Conservation (phyloP, 768 basidiomycete species). For the Russula brevipes region DNA sequence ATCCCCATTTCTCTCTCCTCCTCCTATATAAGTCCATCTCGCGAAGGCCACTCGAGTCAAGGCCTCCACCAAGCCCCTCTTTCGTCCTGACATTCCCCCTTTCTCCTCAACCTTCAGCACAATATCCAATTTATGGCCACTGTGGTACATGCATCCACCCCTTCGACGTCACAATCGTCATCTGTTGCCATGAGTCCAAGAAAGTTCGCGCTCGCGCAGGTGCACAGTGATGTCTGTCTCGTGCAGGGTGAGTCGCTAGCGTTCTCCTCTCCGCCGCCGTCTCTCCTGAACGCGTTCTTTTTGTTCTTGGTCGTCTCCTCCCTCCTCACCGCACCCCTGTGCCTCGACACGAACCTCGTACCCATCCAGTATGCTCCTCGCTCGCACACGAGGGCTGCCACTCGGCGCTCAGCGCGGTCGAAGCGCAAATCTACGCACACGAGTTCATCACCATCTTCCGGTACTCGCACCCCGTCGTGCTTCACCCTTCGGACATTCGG, state of each 20-base stretch:
- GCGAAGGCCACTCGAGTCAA: background rate
- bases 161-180: constrained; percentile 5
- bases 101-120: background rate
- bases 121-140: background rate
- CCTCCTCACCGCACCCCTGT: background rate
- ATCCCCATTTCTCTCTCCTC: background rate
- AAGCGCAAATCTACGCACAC: constrained; percentile 35
- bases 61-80: background rate
- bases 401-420: constrained; percentile 32
- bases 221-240: constrained; percentile 26
- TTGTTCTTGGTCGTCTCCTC: background rate
- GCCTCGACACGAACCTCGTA: no score
- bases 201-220: constrained; percentile 26
- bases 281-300: background rate
- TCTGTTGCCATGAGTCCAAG: background rate
- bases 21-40: constrained; percentile 7
- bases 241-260: constrained; percentile 24
- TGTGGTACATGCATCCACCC: constrained; percentile 11
- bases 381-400: constrained; percentile 22
- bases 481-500: constrained; percentile 36
- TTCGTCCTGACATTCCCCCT: background rate
- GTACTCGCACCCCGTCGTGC: constrained; percentile 33
- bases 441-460: constrained; percentile 40
- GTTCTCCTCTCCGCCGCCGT: background rate
- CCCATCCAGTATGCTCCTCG: constrained; percentile 14